Percentiles rank a stretch among this genome's conserved stretches.
phyloP scores from a whole-genome alignment of 176 grass and related monocot species.

The Rhynchospora pubera region DNA sequence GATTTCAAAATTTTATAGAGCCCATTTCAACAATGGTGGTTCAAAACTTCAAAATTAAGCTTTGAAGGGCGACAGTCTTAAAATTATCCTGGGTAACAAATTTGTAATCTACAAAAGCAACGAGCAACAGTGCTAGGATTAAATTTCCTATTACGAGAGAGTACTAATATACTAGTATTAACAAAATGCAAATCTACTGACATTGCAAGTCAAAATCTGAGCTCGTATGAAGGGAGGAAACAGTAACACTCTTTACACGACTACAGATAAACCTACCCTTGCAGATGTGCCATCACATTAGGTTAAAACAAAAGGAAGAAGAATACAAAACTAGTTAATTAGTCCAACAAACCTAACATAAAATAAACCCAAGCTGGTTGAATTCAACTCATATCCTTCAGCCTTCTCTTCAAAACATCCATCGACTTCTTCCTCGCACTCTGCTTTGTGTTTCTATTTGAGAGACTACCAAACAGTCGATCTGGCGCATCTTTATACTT shows the following conservation, averaged over 20 bases:
- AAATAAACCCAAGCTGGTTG: not conserved
- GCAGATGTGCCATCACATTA: not conserved
- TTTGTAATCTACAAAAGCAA: not conserved
- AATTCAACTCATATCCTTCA: constrained; percentile 89
- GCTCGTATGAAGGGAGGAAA: not conserved
- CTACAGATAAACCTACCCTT: not conserved
- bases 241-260: not conserved
- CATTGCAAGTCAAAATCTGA: not conserved
- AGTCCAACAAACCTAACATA: not conserved
- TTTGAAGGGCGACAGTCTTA: not conserved
- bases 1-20: not conserved
- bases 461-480: constrained; percentile 74
- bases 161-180: not conserved
- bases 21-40: not conserved
- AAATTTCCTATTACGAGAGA: too few species aligned
- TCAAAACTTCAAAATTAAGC: too few species aligned
- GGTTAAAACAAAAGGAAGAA: not conserved
- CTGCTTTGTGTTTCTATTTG: constrained; percentile 50
- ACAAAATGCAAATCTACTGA: not conserved
- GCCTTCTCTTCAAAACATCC: constrained; percentile 79
- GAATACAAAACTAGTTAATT: not conserved
- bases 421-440: constrained; percentile 79
- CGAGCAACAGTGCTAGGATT: not conserved
- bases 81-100: not conserved
- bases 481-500: constrained; percentile 94